Conservation (phyloP, 805 yeast species). For the Debaryomyces prosopidis region DNA sequence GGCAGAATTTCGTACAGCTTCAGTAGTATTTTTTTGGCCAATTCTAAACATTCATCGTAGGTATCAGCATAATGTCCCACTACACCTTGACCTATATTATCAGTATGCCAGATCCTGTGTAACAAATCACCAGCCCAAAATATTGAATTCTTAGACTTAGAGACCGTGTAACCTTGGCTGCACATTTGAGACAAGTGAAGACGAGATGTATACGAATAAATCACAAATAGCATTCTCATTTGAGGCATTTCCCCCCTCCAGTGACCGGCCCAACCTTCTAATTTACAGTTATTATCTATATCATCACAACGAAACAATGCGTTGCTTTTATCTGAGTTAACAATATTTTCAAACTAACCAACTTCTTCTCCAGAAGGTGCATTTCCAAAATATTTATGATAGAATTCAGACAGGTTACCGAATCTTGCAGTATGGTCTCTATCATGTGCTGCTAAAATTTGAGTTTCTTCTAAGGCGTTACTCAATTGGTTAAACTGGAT, state of each 20-base stretch:
- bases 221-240: constrained; percentile 44
- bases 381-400: constrained; percentile 37
- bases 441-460: constrained; percentile 32
- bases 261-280: constrained; percentile 39
- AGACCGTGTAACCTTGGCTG: constrained; percentile 31
- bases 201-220: constrained; percentile 32
- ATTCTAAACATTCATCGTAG: constrained; percentile 30
- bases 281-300: constrained; percentile 34
- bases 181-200: constrained; percentile 31
- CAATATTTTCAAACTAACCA: constrained; percentile 33
- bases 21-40: constrained; percentile 30
- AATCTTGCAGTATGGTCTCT: constrained; percentile 32
- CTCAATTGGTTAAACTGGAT: constrained; percentile 15
- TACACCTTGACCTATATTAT: constrained; percentile 25
- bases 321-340: constrained; percentile 32
- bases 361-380: constrained; percentile 34
- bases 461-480: constrained; percentile 29
- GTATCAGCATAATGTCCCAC: constrained; percentile 39
- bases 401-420: constrained; percentile 32
- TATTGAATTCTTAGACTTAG: constrained; percentile 19
- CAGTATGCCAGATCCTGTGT: constrained; percentile 40
- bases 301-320: constrained; percentile 41
- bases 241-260: constrained; percentile 34
- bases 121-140: constrained; percentile 38
- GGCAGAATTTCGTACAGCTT: constrained; percentile 36